Conservation (phyloP, 768 basidiomycete genomes). For the Suillus brevipes region DNA sequence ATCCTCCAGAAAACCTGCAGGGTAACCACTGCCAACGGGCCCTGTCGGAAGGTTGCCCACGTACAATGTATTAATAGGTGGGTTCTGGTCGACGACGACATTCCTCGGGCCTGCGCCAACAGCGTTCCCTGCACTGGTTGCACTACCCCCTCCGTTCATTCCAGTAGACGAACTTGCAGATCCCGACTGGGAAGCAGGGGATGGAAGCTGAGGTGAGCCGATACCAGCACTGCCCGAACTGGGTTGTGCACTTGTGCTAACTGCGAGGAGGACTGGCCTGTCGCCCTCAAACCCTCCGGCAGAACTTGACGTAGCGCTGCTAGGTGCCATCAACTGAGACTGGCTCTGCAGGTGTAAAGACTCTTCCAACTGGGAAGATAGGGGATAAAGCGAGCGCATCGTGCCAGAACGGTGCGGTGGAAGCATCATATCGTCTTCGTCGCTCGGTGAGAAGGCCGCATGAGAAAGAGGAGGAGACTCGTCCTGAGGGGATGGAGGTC, state of each 20-base stretch:
- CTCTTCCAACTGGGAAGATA: constrained; percentile 27
- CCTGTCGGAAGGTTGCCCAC: constrained; percentile 95
- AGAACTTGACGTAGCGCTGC: constrained; percentile 42
- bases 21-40: constrained; percentile 66
- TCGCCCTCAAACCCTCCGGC: constrained; percentile 43
- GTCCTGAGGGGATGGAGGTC: constrained; percentile 28
- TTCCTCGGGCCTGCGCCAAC: constrained; percentile 34
- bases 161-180: constrained; percentile 39
- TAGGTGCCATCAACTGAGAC: constrained; percentile 36
- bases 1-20: constrained; percentile 84
- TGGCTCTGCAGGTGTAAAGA: constrained; percentile 18
- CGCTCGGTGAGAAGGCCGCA: constrained; percentile 25
- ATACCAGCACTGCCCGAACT: constrained; percentile 42
- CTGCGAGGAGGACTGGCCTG: constrained; percentile 34
- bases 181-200: constrained; percentile 68
- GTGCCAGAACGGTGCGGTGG: constrained; percentile 31
- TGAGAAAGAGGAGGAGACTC: constrained; percentile 26
- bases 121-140: constrained; percentile 31
- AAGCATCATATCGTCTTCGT: constrained; percentile 35
- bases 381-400: constrained; percentile 27
- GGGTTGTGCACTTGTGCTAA: constrained; percentile 46
- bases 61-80: constrained; percentile 98
- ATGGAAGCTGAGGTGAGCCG: constrained; percentile 74
- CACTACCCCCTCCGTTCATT: constrained; percentile 26
- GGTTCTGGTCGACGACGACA: constrained; percentile 80